Percentiles rank a stretch among this genome's conserved stretches.
phyloP scores from a whole-genome alignment of 225 moss, liverwort and hornwort genomes.

The Climacium dendroides region DNA sequence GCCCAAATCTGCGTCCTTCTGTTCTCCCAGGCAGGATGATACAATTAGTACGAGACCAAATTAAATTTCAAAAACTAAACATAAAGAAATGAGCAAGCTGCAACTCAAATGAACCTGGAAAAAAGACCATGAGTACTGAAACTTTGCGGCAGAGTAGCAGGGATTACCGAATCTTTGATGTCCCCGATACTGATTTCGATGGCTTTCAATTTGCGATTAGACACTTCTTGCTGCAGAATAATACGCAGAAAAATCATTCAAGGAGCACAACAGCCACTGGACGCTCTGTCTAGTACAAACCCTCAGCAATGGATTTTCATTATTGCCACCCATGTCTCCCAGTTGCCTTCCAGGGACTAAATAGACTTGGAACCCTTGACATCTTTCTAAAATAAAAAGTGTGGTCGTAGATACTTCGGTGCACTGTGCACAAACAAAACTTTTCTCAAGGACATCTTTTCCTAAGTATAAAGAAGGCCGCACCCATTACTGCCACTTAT shows the following conservation, averaged over 20 bases:
- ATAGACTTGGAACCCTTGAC: background rate
- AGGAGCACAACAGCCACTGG: background rate
- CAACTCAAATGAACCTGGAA: background rate
- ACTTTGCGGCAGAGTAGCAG: background rate
- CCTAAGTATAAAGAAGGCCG: background rate
- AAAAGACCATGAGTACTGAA: background rate
- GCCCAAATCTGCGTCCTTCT: slow-evolving; percentile 43
- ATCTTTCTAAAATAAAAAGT: background rate
- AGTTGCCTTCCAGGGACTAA: background rate
- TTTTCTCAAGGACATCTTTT: background rate
- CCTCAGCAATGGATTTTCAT: background rate
- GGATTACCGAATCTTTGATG: slow-evolving; percentile 22
- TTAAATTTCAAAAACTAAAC: background rate
- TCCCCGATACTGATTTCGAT: slow-evolving; percentile 73
- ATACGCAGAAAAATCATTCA: background rate
- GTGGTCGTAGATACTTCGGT: background rate
- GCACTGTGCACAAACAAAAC: background rate
- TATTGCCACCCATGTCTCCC: background rate
- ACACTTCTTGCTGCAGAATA: slow-evolving; percentile 66
- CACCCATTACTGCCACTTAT: background rate
- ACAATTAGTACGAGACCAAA: background rate
- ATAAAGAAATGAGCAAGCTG: background rate
- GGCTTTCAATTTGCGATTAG: slow-evolving; percentile 60
- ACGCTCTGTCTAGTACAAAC: background rate
- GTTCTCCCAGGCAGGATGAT: slow-evolving; percentile 1